phyloP scores from a whole-genome alignment of 2,329 filamentous ascomycete species.

The Chrysosporium queenslandicum region DNA sequence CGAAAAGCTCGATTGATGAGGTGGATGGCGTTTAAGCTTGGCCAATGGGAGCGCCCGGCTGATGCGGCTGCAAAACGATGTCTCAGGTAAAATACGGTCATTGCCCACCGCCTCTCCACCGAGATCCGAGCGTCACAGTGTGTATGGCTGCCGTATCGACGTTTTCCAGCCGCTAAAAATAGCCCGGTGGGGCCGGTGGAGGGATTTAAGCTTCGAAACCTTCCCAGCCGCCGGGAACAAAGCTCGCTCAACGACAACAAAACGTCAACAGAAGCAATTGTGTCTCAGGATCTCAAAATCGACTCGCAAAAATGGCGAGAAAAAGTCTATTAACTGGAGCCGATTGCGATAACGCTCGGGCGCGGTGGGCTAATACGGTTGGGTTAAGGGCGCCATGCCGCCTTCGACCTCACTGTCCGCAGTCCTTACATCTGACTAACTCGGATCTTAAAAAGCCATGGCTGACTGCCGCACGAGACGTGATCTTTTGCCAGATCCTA shows the following conservation, averaged over 20 bases:
- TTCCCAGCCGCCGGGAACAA: not conserved
- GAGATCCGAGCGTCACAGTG: not conserved
- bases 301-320: not conserved
- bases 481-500: no score
- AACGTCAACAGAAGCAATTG: not conserved
- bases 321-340: no score
- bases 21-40: conserved; percentile 3
- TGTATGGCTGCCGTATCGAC: not conserved
- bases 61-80: conserved; percentile 8
- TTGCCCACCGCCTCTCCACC: not conserved
- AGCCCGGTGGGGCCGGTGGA: not conserved
- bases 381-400: no score
- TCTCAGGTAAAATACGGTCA: conserved; percentile 12
- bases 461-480: no score
- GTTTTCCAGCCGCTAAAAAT: no score
- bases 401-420: no score
- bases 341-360: no score
- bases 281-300: no score
- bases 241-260: not conserved
- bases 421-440: no score
- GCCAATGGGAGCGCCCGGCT: not conserved
- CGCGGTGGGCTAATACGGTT: no score
- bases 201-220: not conserved
- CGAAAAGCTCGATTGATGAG: no score
- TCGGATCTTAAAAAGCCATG: no score